Evolutionary conservation across 805 yeast species (phyloP), one percentile per base, ranked within the genome.

Genomic region (Yarrowia sp.): DNA sequence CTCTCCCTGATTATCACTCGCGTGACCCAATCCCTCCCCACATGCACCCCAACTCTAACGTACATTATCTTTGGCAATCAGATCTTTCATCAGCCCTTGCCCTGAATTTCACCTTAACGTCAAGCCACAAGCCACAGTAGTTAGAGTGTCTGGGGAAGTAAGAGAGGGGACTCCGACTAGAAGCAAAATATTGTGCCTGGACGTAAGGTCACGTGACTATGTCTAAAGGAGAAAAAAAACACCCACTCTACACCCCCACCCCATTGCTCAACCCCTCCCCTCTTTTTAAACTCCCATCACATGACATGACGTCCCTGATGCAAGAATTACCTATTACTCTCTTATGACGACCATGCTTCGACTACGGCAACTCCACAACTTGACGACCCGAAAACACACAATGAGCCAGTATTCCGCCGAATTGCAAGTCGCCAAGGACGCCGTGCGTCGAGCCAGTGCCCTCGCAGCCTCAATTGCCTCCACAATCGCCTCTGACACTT

Each of bases 391-490:
- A 17, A 28, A 31, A 38, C 39, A 36, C 15, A 31, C 58, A 51
- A 51, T 51, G 60, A 51, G 60, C 28, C 60, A 42, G 13, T 89
- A 84, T 74, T 80, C 81, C 47, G 83, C 78, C 72, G 99, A 93
- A 76, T 81, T 88, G 28, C 78, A 81, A 65, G 83, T 93, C 51
- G 99, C 98, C 18, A 86, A 92, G 51, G 79, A 89, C 71, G 98
- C 98, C 0, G 97, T 95, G 22, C 89, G 86, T 71, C 83, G 95
- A 72, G 98, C 99, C 0, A 84, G 96, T 1, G 72, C 83, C 17
- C 79, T 93, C 65, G 91, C 97, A 80, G 71, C 84, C 84, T 67
- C 86, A 84, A 75, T 87, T 6, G 72, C 77, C 32, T 66, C 80
- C 77, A 67, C 89, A 28, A 80, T 90, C 58, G 39, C 43, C 31